These are phyloP conservation scores for Coniochaeta sp. DNA, from an alignment of 2,329 filamentous ascomycete species.

Conservation along the genomic window DNA sequence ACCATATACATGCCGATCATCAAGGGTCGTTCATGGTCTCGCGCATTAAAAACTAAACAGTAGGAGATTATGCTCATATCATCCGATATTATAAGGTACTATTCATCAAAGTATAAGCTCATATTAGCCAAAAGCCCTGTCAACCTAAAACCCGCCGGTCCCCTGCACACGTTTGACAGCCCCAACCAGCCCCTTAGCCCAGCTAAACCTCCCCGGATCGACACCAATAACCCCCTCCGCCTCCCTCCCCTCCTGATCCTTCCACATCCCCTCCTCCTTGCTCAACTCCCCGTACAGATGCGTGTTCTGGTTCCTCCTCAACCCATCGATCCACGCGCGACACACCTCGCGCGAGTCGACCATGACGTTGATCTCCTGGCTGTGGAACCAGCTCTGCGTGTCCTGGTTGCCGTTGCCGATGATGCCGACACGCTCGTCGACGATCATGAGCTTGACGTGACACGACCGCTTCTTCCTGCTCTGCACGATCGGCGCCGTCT, in stretches of 20 bases:
- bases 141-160: conserved; percentile 41
- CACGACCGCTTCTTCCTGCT: conserved; percentile 59
- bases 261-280: conserved; percentile 53
- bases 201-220: conserved; percentile 47
- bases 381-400: conserved; percentile 73
- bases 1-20: too few relatives aligned
- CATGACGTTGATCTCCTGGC: conserved; percentile 71
- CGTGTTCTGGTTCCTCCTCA: conserved; percentile 54
- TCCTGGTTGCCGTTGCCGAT: conserved; percentile 75
- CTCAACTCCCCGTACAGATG: conserved; percentile 46
- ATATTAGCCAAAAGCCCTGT: neutral
- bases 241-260: conserved; percentile 41
- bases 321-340: conserved; percentile 49
- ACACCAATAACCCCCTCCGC: conserved; percentile 42
- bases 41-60: too few relatives aligned
- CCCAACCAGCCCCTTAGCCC: conserved; percentile 50
- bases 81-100: too few relatives aligned
- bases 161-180: conserved; percentile 51
- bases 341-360: conserved; percentile 59
- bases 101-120: too few relatives aligned
- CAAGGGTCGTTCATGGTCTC: too few relatives aligned
- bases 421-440: conserved; percentile 61
- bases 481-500: conserved; percentile 59
- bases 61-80: too few relatives aligned
- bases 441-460: conserved; percentile 72